Base-by-base conservation (phyloP, 2,329 filamentous ascomycete genomes). In the Botrytis medusae region DNA sequence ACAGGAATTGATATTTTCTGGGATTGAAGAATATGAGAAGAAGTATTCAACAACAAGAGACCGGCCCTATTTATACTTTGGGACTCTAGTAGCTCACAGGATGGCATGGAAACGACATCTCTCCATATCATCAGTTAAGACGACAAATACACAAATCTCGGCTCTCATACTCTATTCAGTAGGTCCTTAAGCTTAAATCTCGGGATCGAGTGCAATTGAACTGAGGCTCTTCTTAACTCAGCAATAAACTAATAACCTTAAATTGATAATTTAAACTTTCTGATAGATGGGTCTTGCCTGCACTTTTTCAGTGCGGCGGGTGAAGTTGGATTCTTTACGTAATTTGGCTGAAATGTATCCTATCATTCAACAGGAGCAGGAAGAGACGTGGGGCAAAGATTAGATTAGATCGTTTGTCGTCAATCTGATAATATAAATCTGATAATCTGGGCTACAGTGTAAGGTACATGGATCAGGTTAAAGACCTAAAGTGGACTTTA, bases 1-100 rank as follows among this genome's bases (percentile, higher is more conserved):
- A n/a, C 29, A 25, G 25, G 22, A 16, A 29, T 29, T 54, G 1
- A 14, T 29, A n/a, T n/a, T 54, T n/a, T 8, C 37, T 37, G 10
- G 10, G 2, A 48, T 18, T 48, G 46, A 48, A 48, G 25, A 20
- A 22, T n/a, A 32, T 20, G 29, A 59, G 54, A 37, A 60, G 29
- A 37, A 25, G 32, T 25, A 25, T 16, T 2, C 22, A 14, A 8
- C 32, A 14, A 16, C 32, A 25, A 32, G 1, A 16, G 25, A 14
- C 1, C 1, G 20, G 4, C 10, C 20, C 32, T 2, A n/a, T 61
- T 25, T 4, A 37, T 61, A 7, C 10, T 0, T 2, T 37, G 2
- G 20, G 32, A 61, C 12, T 61, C 10, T 61, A 37, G 2, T 25
- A 7, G 4, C 10, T 61, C 10, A 37, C 22, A 37, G 10, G 2